Conservation (phyloP, 805 yeast genomes). For the Starmerella apicola region DNA sequence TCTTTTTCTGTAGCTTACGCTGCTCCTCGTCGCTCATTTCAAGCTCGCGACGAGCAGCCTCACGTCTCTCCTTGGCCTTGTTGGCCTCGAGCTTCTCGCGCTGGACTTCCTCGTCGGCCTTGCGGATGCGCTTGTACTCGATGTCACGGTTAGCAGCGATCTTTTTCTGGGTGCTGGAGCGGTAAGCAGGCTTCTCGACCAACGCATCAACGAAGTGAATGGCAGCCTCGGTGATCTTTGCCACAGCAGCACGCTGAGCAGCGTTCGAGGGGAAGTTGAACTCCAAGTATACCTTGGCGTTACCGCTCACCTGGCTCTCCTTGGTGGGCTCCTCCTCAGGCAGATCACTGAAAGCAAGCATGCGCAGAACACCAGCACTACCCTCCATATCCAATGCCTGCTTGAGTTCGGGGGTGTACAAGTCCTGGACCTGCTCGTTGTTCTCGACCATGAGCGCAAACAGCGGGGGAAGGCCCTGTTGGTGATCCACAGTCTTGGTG, state of each 20-base stretch:
- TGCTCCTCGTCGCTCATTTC: constrained; percentile 65
- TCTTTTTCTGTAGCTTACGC: constrained; percentile 64
- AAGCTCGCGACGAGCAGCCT: constrained; percentile 54
- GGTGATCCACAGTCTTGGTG: constrained; percentile 66
- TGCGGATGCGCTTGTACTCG: constrained; percentile 59
- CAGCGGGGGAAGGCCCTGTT: constrained; percentile 53
- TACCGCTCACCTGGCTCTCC: constrained; percentile 25
- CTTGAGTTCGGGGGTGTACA: constrained; percentile 38
- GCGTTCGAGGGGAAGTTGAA: constrained; percentile 39
- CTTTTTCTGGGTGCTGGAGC: constrained; percentile 59
- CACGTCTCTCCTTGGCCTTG: constrained; percentile 40
- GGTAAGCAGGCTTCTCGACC: constrained; percentile 44
- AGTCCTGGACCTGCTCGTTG: constrained; percentile 60
- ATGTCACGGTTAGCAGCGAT: constrained; percentile 62
- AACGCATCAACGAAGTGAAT: constrained; percentile 49
- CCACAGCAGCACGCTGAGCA: constrained; percentile 39
- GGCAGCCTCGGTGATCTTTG: constrained; percentile 41
- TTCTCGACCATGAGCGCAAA: constrained; percentile 85
- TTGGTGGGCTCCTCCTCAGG: constrained; percentile 57
- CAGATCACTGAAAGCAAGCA: constrained; percentile 73
- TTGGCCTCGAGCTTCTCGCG: constrained; percentile 59
- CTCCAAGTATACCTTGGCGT: constrained; percentile 39
- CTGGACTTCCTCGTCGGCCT: constrained; percentile 49
- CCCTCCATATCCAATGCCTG: constrained; percentile 34
- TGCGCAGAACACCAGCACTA: constrained; percentile 42